Evolutionary conservation across 768 basidiomycete species (phyloP).

Genomic region (Russula earlei): DNA sequence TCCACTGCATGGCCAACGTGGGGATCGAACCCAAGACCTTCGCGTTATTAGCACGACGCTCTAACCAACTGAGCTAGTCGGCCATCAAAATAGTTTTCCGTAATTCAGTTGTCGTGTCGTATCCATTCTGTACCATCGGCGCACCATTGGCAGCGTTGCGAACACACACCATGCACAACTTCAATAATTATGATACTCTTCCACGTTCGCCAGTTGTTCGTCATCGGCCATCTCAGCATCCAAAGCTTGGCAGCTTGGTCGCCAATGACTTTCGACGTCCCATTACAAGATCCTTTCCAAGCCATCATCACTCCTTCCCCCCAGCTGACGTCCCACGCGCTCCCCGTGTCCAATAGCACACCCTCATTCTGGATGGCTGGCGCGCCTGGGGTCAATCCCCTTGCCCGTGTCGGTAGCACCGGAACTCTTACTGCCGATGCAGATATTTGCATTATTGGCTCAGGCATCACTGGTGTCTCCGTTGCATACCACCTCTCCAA

Average conservation of each 20-base stretch:
- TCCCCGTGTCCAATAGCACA: constrained; percentile 57
- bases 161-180: too few relatives aligned
- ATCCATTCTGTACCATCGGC: too few relatives aligned
- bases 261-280: neutral
- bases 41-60: constrained; percentile 74
- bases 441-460: constrained; percentile 72
- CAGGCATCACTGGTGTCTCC: constrained; percentile 70
- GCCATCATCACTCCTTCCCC: neutral
- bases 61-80: constrained; percentile 83
- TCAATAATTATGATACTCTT: neutral
- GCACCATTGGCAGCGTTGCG: too few relatives aligned
- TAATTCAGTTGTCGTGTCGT: too few relatives aligned
- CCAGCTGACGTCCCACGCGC: constrained; percentile 18
- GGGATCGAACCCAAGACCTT: constrained; percentile 24
- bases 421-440: constrained; percentile 49
- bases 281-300: neutral
- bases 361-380: constrained; percentile 65
- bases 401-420: constrained; percentile 56
- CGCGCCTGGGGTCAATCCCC: constrained; percentile 48
- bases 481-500: constrained; percentile 63
- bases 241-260: neutral
- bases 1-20: constrained; percentile 22
- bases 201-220: neutral
- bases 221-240: neutral
- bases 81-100: too few relatives aligned